phyloP scores from a whole-genome alignment of 495 filamentous ascomycete species.

The Penicillium nucicola region DNA sequence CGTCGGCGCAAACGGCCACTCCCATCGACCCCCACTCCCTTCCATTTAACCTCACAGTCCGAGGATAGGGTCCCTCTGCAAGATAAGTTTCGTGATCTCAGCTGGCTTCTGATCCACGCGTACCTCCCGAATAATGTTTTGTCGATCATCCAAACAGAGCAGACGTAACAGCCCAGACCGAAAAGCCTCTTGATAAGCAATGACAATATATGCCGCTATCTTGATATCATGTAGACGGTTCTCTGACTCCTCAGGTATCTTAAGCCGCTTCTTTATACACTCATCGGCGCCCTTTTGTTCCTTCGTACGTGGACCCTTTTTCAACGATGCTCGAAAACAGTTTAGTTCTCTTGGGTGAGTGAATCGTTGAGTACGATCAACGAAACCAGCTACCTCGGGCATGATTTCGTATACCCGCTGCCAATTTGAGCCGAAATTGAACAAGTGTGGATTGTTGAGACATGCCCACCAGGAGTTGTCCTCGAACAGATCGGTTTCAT shows the following conservation, averaged over 20 bases:
- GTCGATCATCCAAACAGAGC: not conserved
- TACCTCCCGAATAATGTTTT: not conserved
- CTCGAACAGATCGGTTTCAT: constrained; percentile 2
- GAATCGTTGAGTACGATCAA: not conserved
- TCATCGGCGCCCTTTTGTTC: not conserved
- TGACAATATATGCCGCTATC: not conserved
- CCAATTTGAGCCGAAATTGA: not conserved
- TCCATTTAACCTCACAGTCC: too few relatives aligned
- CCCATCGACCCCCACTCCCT: too few relatives aligned
- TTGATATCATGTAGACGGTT: not conserved
- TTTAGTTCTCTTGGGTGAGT: not conserved
- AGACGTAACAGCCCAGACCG: not conserved
- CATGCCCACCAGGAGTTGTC: constrained; percentile 5
- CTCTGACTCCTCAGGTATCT: not conserved
- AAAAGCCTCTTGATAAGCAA: constrained; percentile 1
- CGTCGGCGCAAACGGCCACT: too few relatives aligned
- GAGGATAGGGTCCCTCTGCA: too few relatives aligned
- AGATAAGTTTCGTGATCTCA: too few relatives aligned
- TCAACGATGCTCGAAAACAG: not conserved
- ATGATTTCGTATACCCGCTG: not conserved
- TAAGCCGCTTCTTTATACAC: not conserved
- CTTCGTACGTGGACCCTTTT: not conserved
- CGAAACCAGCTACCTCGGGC: not conserved
- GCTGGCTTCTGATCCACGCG: too few relatives aligned
- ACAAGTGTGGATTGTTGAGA: constrained; percentile 2